Percentiles rank a stretch among this genome's conserved stretches.
phyloP scores from a whole-genome alignment of 257 asterid species.

The Leptodermis oblonga region DNA sequence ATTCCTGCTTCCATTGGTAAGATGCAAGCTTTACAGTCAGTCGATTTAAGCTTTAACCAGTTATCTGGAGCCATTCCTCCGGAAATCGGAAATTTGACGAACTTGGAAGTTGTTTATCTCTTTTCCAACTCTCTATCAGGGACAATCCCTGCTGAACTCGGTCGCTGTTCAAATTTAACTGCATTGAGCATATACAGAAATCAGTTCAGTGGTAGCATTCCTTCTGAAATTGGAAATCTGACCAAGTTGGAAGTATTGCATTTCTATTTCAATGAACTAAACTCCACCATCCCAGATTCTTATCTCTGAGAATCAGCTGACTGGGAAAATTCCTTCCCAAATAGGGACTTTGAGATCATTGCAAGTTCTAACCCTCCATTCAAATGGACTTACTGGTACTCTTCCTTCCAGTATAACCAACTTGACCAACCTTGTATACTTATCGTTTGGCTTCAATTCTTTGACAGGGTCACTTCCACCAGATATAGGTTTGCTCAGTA shows the following conservation, averaged over 20 bases:
- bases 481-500: slow-evolving; percentile 48
- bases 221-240: slow-evolving; percentile 55
- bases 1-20: slow-evolving; percentile 62
- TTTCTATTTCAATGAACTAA: slow-evolving; percentile 44
- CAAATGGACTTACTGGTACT: slow-evolving; percentile 55
- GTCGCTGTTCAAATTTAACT: slow-evolving; percentile 40
- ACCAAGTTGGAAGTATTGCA: slow-evolving; percentile 37
- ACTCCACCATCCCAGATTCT: slow-evolving; percentile 59
- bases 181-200: slow-evolving; percentile 42
- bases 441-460: slow-evolving; percentile 60
- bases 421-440: slow-evolving; percentile 52
- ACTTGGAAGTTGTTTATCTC: slow-evolving; percentile 44
- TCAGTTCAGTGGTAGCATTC: slow-evolving; percentile 56
- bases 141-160: slow-evolving; percentile 58
- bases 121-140: slow-evolving; percentile 51
- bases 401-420: slow-evolving; percentile 55
- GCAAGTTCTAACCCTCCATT: slow-evolving; percentile 64
- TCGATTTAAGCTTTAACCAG: slow-evolving; percentile 56
- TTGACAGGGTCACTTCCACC: slow-evolving; percentile 54
- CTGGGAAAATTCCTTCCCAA: slow-evolving; percentile 43
- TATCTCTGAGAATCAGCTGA: slow-evolving; percentile 51
- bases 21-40: slow-evolving; percentile 34
- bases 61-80: slow-evolving; percentile 63
- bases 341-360: slow-evolving; percentile 52
- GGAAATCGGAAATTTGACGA: slow-evolving; percentile 51